Evolutionary conservation across 192 early-diverging fungal species (phyloP).

Genomic region (Paraglomus brasilianum): DNA sequence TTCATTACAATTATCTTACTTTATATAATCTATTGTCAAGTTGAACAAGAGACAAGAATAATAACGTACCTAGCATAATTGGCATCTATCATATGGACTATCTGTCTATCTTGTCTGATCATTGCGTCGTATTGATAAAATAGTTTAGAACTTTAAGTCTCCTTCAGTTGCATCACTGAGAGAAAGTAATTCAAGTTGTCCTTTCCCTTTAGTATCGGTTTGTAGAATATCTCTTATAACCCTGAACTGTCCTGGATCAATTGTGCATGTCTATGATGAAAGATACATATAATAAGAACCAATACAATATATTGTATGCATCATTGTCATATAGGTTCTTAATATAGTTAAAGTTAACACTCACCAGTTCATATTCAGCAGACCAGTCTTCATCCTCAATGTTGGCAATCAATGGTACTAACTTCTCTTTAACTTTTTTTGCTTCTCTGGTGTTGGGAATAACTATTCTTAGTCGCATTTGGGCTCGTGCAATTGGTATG

Average conservation of each 20-base stretch:
- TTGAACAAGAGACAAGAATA: too few relatives aligned
- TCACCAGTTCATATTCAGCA: conserved; percentile 84
- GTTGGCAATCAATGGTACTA: conserved; percentile 56
- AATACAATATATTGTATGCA: conserved; percentile 21
- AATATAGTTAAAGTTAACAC: conserved; percentile 2
- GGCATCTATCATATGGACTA: too few relatives aligned
- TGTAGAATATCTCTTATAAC: conserved; percentile 81
- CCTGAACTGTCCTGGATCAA: conserved; percentile 94
- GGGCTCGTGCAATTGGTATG: conserved; percentile 91
- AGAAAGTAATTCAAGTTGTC: conserved; percentile 85
- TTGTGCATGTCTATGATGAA: conserved; percentile 62
- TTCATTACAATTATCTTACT: too few relatives aligned
- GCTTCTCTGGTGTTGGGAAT: conserved; percentile 77
- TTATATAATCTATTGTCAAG: too few relatives aligned
- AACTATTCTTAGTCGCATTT: conserved; percentile 86
- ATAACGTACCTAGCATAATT: too few relatives aligned
- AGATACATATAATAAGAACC: conserved; percentile 15
- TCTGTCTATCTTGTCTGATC: too few relatives aligned
- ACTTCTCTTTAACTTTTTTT: conserved; percentile 82
- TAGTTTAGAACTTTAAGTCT: conserved; percentile 56
- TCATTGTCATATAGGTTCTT: conserved; percentile 28
- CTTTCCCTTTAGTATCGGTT: conserved; percentile 82
- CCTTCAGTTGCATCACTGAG: conserved; percentile 71
- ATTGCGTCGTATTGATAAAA: too few relatives aligned
- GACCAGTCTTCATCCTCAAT: conserved; percentile 80